Base-by-base conservation (phyloP, 352 stramenopile species). In the Phytophthora kernoviae region DNA sequence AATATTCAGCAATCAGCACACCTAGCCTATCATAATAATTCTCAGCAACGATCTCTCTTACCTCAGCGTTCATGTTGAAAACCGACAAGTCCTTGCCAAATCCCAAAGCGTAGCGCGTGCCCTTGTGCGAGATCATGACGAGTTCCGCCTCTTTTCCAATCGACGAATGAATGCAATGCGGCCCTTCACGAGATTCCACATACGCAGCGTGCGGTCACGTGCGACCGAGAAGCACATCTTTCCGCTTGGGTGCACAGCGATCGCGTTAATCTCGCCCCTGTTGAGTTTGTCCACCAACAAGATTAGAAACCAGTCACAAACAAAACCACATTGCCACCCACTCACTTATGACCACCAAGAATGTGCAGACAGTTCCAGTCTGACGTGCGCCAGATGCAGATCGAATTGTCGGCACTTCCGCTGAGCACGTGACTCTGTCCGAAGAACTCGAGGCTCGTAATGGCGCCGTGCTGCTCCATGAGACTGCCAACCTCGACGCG, bases 121-220 rank as follows among this genome's bases (percentile, higher is more conserved):
- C 87, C 17, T 83, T 84, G 37, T 87, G 79, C 20, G 84, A 94
- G 54, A 93, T 87, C 54, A 87, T 77, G 22, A 94, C 84, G 17
- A 88, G 55, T 22, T 81, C 73, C 9, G 88, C 82, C 57, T 95
- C 84, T 42, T 91, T 54, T 95, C 88, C 2, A 96, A 69, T 18
- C 87, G 83, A 26, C 86, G 83, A 54, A 96, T 96, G 68, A 90
- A 96, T 10, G 84, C 84, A n/a, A 90, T 91, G 40, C 88, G 85
- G 18, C 89, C 89, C 44, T 95, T 95, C 24, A 96, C 83, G 2
- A 97, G 62, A 69, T 97, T 96, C 89, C 89, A 97, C 81, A 97
- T 92, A 34, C 87, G 84, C 62, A 97, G 64, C 42, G 87, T 97
- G 43, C 81, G 75, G 40, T 97, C 89, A 8, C 76, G 76, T 5